Evolutionary conservation across 2,329 filamentous ascomycete species (phyloP), one percentile per base, ranked within the genome.

Genomic region (Teratosphaeria gauchensis): DNA sequence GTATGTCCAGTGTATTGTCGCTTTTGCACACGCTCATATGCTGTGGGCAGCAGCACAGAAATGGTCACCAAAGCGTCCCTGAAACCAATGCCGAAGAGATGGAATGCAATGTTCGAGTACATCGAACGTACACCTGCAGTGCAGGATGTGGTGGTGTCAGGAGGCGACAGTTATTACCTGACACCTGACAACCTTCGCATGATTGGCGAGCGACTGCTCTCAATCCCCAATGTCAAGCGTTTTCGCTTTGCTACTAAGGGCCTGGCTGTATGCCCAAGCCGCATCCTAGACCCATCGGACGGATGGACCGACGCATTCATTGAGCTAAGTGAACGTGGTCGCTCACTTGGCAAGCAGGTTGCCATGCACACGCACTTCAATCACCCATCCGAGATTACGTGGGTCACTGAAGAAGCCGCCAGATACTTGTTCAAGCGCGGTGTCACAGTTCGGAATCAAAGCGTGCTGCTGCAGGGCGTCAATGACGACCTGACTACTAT

Each of bases 301-400:
- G 65, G 65, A 3, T 87, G 84, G 84, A 73, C 77, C 1, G 71
- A 77, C 2, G 75, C 79, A 1, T 71, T 86, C 51, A 75, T 84
- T 31, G 72, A 73, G 3, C 68, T 87, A 1, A 77, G 78, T 0
- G 75, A 80, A 54, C 71, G 74, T 58, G 83, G 81, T 3, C 77
- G 77, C 58, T 66, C 70, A 54, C 74, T 78, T 28, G 83, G 82
- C 4, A 86, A 86, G 67, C 76, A 81, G 55, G 77, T 86, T 63
- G 83, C 82, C 3, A 72, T 85, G 57, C 84, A 87, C 66, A 87
- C 84, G 0, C 84, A 87, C 65, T 84, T 86, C 71, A 86, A 86
- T 64, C 82, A 85, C 62, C 79, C 82, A 0, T 77, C 77, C 42
- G 84, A 86, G 68, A 80, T 86, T 58, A 82, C 82, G 3, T 86